A percentile compares a stretch with the other conserved stretches of the same genome.
These are phyloP conservation scores for Coniochaeta hoffmannii DNA, from an alignment of 2,329 filamentous ascomycete genomes.

Conservation along the genomic window DNA sequence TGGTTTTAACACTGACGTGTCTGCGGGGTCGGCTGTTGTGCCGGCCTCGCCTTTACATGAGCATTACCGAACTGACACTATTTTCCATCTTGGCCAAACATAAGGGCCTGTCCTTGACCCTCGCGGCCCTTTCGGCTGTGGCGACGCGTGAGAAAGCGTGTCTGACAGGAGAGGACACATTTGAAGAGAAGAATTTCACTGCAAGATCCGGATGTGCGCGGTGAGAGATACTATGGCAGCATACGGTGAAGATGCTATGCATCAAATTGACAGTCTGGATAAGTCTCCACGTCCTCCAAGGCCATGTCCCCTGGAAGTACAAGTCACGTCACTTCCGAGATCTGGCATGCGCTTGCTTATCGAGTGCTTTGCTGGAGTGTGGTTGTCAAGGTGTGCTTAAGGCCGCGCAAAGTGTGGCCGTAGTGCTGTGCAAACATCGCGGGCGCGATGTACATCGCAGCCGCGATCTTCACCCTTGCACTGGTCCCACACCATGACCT, in stretches of 20 bases:
- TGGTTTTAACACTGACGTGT: conserved; percentile 1
- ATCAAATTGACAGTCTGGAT: neutral
- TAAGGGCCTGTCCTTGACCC: too few species aligned
- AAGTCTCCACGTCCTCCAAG: neutral
- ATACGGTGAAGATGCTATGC: neutral
- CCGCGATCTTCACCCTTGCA: neutral
- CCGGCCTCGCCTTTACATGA: too few species aligned
- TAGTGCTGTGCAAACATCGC: neutral
- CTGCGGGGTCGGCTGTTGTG: neutral
- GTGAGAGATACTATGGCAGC: too few species aligned
- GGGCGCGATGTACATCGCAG: conserved; percentile 2
- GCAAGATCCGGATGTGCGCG: too few species aligned
- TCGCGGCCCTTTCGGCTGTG: too few species aligned
- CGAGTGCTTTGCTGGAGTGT: neutral
- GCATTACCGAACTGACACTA: too few species aligned
- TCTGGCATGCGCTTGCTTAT: neutral
- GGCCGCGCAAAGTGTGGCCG: neutral
- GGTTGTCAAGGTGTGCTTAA: neutral
- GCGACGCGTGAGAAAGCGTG: too few species aligned
- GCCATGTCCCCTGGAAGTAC: neutral
- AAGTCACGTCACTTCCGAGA: too few species aligned
- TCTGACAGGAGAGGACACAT: too few species aligned
- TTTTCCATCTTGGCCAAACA: too few species aligned
- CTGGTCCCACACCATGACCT: neutral
- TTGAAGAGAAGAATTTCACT: too few species aligned